Percentiles rank a stretch among this genome's conserved stretches.
Evolutionary conservation across 1,284 basidiomycete genomes (phyloP).

Genomic region (Calocybe gambosa): DNA sequence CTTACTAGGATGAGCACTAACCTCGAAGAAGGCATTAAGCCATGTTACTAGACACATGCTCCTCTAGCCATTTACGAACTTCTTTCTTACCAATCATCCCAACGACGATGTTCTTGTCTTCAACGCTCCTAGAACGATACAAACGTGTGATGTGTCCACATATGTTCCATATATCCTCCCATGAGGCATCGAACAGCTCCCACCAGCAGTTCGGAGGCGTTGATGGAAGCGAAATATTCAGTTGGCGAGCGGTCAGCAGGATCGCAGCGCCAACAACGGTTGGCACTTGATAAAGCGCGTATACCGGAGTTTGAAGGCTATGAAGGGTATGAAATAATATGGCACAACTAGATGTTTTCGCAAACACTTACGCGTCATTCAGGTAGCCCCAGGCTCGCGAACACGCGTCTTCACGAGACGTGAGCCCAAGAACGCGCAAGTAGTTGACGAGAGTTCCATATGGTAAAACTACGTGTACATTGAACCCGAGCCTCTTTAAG

Average conservation of each 20-base stretch:
- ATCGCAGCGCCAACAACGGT: constrained; percentile 86
- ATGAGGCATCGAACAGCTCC: constrained; percentile 81
- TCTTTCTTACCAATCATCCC: constrained; percentile 64
- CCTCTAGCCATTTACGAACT: constrained; percentile 70
- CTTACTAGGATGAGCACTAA: too few species aligned
- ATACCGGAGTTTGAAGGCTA: constrained; percentile 88
- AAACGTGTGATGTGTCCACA: constrained; percentile 77
- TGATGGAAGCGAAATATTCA: constrained; percentile 68
- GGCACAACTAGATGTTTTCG: constrained; percentile 8
- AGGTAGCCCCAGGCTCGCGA: constrained; percentile 83
- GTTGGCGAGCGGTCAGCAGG: constrained; percentile 64
- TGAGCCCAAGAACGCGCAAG: constrained; percentile 82
- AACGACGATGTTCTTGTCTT: constrained; percentile 39
- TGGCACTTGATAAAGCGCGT: constrained; percentile 82
- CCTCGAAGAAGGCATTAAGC: too few species aligned
- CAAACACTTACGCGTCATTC: constrained; percentile 74
- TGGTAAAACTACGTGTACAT: constrained; percentile 84
- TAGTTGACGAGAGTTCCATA: constrained; percentile 97
- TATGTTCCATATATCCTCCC: constrained; percentile 80
- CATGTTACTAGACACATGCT: constrained; percentile 18
- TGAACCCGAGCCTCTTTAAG: constrained; percentile 88
- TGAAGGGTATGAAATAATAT: constrained; percentile 3
- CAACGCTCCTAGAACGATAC: constrained; percentile 47
- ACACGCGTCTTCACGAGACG: constrained; percentile 63
- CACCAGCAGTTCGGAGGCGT: constrained; percentile 72